A percentile compares a stretch with the other conserved stretches of the same genome.
phyloP scores from a whole-genome alignment of 352 stramenopile genomes.

The Globisporangium echinulatum region DNA sequence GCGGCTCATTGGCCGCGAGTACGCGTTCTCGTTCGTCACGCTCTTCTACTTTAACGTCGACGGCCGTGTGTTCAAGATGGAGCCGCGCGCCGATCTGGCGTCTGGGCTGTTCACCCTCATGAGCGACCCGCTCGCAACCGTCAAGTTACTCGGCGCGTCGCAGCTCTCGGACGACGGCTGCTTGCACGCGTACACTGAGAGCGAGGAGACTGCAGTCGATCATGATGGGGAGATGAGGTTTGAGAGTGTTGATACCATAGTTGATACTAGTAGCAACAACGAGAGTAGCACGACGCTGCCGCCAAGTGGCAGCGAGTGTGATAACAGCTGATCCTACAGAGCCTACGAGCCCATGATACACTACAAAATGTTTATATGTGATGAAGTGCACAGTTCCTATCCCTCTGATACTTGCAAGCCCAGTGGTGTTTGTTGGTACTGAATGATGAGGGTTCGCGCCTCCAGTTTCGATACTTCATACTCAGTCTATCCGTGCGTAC shows the following conservation, averaged over 20 bases:
- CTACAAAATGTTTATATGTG: no score
- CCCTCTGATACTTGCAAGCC: background rate
- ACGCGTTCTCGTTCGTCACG: slow-evolving; percentile 45
- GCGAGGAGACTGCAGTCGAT: background rate
- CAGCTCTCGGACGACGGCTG: slow-evolving; percentile 46
- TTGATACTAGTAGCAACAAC: background rate
- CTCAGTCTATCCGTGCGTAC: slow-evolving; percentile 34
- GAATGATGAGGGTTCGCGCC: background rate
- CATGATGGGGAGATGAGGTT: background rate
- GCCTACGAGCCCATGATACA: no score
- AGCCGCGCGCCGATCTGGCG: slow-evolving; percentile 44
- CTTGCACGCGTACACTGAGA: slow-evolving; percentile 40
- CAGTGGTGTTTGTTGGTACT: background rate
- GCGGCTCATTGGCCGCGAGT: slow-evolving; percentile 48
- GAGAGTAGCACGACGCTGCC: no score
- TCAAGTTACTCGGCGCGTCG: slow-evolving; percentile 44
- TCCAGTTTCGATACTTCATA: no score
- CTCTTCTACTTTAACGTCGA: slow-evolving; percentile 49
- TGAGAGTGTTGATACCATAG: background rate
- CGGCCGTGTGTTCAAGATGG: slow-evolving; percentile 42
- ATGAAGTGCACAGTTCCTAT: no score
- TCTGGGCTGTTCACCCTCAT: slow-evolving; percentile 45
- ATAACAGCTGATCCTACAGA: no score
- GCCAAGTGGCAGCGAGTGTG: no score
- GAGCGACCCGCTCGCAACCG: slow-evolving; percentile 45